phyloP scores from a whole-genome alignment of 2,329 filamentous ascomycete species.

The Elsinoe fawcettii region DNA sequence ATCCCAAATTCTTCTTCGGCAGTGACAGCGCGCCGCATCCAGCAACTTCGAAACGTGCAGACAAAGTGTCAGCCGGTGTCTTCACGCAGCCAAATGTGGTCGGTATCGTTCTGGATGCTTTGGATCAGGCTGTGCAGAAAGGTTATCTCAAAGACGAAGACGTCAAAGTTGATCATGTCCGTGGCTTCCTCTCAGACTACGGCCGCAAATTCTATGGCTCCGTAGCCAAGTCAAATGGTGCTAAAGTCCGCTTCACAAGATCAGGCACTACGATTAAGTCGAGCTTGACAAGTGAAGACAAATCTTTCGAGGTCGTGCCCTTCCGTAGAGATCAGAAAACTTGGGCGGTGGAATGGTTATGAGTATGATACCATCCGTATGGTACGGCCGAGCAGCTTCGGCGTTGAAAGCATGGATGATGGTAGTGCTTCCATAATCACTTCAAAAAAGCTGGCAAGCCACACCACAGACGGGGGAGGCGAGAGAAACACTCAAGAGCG shows the following conservation, averaged over 20 bases:
- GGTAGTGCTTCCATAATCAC: background rate
- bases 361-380: background rate
- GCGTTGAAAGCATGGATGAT: too few species aligned
- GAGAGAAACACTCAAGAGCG: background rate
- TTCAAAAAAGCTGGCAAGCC: background rate
- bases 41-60: constrained; percentile 52
- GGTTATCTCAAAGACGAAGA: constrained; percentile 47
- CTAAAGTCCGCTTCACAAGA: constrained; percentile 51
- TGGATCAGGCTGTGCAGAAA: constrained; percentile 54
- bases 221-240: constrained; percentile 38
- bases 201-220: constrained; percentile 51
- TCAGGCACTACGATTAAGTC: constrained; percentile 49
- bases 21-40: constrained; percentile 67
- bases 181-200: constrained; percentile 51
- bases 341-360: constrained; percentile 47
- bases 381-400: too few species aligned
- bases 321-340: constrained; percentile 56
- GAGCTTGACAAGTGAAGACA: constrained; percentile 46
- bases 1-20: constrained; percentile 65
- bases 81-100: constrained; percentile 69
- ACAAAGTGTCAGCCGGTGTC: constrained; percentile 59
- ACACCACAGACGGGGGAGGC: background rate
- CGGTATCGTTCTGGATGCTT: constrained; percentile 56
- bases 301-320: constrained; percentile 53
- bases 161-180: constrained; percentile 47